Conservation (phyloP, 805 yeast genomes). For the Metschnikowia lachancei region DNA sequence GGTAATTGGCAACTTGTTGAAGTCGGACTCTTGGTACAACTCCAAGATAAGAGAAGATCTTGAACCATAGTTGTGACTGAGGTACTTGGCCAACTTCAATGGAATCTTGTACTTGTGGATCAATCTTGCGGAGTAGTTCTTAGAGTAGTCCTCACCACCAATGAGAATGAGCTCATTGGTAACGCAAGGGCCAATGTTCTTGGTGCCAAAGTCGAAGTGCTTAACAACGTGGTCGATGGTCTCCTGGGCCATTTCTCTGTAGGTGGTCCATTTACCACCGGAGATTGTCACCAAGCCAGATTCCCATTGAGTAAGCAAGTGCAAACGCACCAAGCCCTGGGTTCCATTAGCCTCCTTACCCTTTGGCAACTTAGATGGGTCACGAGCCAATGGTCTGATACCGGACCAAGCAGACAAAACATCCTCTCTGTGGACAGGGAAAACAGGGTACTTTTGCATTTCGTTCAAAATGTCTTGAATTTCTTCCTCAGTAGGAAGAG, state of each 20-base stretch:
- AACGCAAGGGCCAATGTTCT: slow-evolving; percentile 43
- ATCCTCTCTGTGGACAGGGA: slow-evolving; percentile 86
- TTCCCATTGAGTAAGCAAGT: slow-evolving; percentile 67
- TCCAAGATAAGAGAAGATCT: slow-evolving; percentile 75
- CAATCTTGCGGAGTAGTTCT: slow-evolving; percentile 70
- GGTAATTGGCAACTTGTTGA: slow-evolving; percentile 64
- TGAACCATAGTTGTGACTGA: slow-evolving; percentile 85
- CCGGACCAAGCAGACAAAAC: slow-evolving; percentile 97
- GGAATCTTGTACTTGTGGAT: slow-evolving; percentile 76
- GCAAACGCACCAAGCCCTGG: slow-evolving; percentile 89
- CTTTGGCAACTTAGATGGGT: slow-evolving; percentile 56
- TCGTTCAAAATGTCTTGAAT: slow-evolving; percentile 84
- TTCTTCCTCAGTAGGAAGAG: slow-evolving; percentile 84
- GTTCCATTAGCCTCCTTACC: slow-evolving; percentile 52
- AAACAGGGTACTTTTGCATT: slow-evolving; percentile 82
- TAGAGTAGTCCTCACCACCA: slow-evolving; percentile 81
- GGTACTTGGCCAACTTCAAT: slow-evolving; percentile 72
- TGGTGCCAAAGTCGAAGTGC: slow-evolving; percentile 36
- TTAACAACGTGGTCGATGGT: slow-evolving; percentile 73
- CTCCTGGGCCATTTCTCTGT: slow-evolving; percentile 96
- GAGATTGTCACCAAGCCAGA: slow-evolving; percentile 83
- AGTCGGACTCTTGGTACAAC: slow-evolving; percentile 50
- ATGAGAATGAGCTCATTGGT: slow-evolving; percentile 57
- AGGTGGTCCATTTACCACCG: slow-evolving; percentile 98
- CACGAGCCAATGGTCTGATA: slow-evolving; percentile 89